Conservation (phyloP, 352 stramenopile genomes). For the Phytophthora macrochlamydospora region DNA sequence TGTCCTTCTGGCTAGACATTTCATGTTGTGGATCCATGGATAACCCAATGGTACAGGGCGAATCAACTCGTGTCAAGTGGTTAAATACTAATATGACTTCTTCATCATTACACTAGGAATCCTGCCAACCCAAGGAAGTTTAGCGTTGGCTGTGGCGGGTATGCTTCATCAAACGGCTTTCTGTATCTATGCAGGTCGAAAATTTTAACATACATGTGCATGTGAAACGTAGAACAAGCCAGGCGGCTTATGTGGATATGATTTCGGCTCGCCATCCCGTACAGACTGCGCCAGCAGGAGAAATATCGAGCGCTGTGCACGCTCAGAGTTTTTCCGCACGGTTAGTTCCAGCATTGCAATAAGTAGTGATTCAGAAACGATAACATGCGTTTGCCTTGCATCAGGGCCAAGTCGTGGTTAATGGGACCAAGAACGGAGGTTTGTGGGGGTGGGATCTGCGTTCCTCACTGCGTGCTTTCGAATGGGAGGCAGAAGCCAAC, state of each 20-base stretch:
- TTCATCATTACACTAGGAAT: slow-evolving; percentile 17
- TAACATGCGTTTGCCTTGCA: too few relatives aligned
- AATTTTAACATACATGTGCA: neutral
- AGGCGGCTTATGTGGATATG: slow-evolving; percentile 30
- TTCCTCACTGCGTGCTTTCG: slow-evolving; percentile 27
- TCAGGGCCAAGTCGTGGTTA: slow-evolving; percentile 49
- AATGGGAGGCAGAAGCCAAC: slow-evolving; percentile 16
- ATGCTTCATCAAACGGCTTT: neutral
- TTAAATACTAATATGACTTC: too few relatives aligned
- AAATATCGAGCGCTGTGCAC: slow-evolving; percentile 44
- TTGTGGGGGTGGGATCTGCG: slow-evolving; percentile 64
- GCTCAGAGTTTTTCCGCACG: slow-evolving; percentile 47
- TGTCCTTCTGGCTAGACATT: too few relatives aligned
- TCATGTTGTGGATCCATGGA: slow-evolving; percentile 26
- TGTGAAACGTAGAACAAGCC: slow-evolving; percentile 4
- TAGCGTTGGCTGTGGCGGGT: slow-evolving; percentile 38
- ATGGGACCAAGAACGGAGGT: slow-evolving; percentile 50
- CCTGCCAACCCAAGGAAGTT: slow-evolving; percentile 28
- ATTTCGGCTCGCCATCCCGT: slow-evolving; percentile 6
- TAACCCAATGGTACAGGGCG: slow-evolving; percentile 27
- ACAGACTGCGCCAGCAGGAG: slow-evolving; percentile 28
- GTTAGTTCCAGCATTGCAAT: slow-evolving; percentile 16
- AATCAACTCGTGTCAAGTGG: too few relatives aligned
- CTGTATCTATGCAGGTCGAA: neutral
- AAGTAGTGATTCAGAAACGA: too few relatives aligned